Percentiles rank a stretch among this genome's conserved stretches.
phyloP scores from a whole-genome alignment of 139 green algal genomes.

The Picochlorum sp. region DNA sequence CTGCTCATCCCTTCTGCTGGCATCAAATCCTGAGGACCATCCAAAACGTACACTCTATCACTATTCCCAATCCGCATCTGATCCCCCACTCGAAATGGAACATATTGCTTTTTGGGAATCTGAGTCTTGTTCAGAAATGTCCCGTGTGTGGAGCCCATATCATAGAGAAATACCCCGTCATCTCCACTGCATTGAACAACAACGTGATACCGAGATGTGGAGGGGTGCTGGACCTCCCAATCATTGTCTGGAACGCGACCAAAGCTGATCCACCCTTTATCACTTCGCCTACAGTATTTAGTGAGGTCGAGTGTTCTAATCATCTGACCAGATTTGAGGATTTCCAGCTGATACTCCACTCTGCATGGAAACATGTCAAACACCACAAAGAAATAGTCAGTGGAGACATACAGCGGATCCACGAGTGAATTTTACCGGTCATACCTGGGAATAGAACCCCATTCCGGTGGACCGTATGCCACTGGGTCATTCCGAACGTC shows the following conservation, averaged over 20 bases:
- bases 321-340: constrained; percentile 57
- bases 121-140: constrained; percentile 83
- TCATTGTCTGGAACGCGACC: constrained; percentile 51
- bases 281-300: background rate
- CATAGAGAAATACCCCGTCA: constrained; percentile 71
- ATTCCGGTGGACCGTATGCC: too few relatives aligned
- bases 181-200: constrained; percentile 58
- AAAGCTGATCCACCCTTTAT: constrained; percentile 47
- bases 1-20: constrained; percentile 66
- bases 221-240: constrained; percentile 72
- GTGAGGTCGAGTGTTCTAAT: constrained; percentile 29
- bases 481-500: too few relatives aligned
- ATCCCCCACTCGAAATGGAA: constrained; percentile 70
- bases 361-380: background rate
- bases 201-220: constrained; percentile 45
- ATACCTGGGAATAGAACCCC: too few relatives aligned
- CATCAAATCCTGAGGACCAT: constrained; percentile 75
- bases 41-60: constrained; percentile 69
- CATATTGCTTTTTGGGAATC: constrained; percentile 43
- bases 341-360: constrained; percentile 35
- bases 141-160: constrained; percentile 78
- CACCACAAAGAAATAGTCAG: too few relatives aligned
- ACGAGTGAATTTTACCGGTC: too few relatives aligned
- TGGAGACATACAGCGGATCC: too few relatives aligned
- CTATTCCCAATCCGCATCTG: constrained; percentile 76